These are phyloP conservation scores for Ophiostoma perfectum DNA, from an alignment of 2,329 filamentous ascomycete species.

Conservation along the genomic window DNA sequence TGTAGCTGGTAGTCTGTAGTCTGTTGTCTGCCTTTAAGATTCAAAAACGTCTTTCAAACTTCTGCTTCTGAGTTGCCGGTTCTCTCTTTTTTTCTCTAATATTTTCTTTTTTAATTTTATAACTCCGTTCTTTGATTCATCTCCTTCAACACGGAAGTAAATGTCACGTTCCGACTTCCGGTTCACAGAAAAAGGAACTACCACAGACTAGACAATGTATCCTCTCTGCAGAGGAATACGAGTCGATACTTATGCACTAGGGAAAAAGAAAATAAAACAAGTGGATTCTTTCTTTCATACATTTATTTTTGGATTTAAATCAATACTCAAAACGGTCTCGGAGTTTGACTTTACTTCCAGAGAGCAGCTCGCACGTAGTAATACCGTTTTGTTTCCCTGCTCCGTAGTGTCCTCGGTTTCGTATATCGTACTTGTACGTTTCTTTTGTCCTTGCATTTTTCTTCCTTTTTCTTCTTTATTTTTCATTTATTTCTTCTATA, in stretches of 20 bases:
- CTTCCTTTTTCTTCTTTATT: not conserved
- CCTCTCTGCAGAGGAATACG: too few relatives aligned
- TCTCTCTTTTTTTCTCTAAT: too few relatives aligned
- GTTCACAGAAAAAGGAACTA: not conserved
- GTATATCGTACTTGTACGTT: not conserved
- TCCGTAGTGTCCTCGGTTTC: not conserved
- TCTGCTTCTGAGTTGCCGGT: too few relatives aligned
- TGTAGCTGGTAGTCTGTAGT: too few relatives aligned
- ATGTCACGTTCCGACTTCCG: not conserved
- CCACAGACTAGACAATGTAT: too few relatives aligned
- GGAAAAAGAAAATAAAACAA: not conserved
- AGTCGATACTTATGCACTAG: not conserved
- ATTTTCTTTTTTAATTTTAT: too few relatives aligned
- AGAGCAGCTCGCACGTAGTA: too few relatives aligned
- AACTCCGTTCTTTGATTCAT: not conserved
- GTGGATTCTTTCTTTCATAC: not conserved
- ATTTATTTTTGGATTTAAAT: not conserved
- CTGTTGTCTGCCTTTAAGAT: too few relatives aligned
- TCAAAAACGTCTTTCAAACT: too few relatives aligned
- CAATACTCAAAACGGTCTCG: not conserved
- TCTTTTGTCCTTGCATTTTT: not conserved
- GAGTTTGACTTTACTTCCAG: slow-evolving; percentile 6
- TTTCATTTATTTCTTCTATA: too few relatives aligned
- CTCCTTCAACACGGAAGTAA: not conserved
- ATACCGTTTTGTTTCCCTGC: too few relatives aligned